Conservation (phyloP, 1,284 basidiomycete genomes). For the Pholiota adiposa region DNA sequence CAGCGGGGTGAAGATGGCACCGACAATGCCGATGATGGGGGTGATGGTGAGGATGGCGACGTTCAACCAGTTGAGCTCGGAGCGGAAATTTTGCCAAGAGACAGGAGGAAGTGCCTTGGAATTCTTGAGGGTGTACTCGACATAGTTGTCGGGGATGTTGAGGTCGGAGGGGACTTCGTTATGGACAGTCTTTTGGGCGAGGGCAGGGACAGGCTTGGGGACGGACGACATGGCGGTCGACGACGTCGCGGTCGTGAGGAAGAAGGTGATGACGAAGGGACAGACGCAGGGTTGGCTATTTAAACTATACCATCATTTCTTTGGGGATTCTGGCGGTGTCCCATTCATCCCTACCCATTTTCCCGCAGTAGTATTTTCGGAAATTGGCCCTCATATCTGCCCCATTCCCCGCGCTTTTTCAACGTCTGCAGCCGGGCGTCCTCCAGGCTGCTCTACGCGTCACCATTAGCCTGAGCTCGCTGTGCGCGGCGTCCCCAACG, state of each 20-base stretch:
- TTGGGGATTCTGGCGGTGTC: slow-evolving; percentile 4
- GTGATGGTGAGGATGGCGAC: slow-evolving; percentile 70
- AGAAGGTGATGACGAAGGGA: background rate
- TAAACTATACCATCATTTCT: slow-evolving; percentile 12
- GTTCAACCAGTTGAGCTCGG: slow-evolving; percentile 78
- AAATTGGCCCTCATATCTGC: background rate
- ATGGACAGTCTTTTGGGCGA: background rate
- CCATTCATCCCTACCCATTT: background rate
- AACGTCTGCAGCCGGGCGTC: background rate
- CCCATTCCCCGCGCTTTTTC: background rate
- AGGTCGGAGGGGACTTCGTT: slow-evolving; percentile 12
- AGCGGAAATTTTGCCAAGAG: slow-evolving; percentile 65
- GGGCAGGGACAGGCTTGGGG: background rate
- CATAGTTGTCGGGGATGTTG: slow-evolving; percentile 65
- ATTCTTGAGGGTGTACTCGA: slow-evolving; percentile 81
- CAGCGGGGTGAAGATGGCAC: slow-evolving; percentile 63
- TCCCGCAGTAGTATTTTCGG: background rate
- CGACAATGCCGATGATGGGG: slow-evolving; percentile 74
- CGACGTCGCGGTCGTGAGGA: slow-evolving; percentile 1
- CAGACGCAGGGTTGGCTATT: slow-evolving; percentile 5
- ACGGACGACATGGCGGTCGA: slow-evolving; percentile 6
- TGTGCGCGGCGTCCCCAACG: background rate
- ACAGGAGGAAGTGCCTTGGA: slow-evolving; percentile 80
- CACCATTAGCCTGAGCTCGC: background rate
- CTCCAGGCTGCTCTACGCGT: background rate